phyloP scores from a whole-genome alignment of 768 basidiomycete species.

The Lactifluus hygrophoroides region DNA sequence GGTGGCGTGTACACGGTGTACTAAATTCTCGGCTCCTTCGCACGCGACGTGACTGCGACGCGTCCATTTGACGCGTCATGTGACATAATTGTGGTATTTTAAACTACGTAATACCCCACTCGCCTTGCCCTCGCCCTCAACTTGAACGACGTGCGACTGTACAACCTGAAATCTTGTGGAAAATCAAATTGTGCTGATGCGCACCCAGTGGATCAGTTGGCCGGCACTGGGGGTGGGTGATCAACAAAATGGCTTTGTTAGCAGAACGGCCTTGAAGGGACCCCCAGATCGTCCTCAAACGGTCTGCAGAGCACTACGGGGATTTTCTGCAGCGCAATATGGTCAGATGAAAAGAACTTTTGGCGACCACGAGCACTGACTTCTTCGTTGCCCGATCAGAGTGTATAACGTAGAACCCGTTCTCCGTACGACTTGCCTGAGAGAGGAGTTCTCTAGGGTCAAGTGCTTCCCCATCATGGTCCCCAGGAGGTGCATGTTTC shows the following conservation, averaged over 20 bases:
- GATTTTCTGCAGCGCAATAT: background rate
- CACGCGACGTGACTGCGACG: too few species aligned
- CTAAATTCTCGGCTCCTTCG: too few species aligned
- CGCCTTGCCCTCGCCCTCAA: background rate
- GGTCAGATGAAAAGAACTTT: background rate
- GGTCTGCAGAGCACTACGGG: constrained; percentile 21
- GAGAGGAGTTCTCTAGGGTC: constrained; percentile 40
- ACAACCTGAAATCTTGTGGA: background rate
- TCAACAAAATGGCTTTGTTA: background rate
- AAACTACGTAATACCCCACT: background rate
- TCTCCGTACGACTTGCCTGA: constrained; percentile 40
- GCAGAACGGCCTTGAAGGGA: too few species aligned
- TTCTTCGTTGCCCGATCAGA: constrained; percentile 23
- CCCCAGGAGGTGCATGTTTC: background rate
- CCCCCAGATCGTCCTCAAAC: background rate
- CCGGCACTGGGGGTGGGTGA: background rate
- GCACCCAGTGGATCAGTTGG: background rate
- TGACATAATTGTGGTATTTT: constrained; percentile 5
- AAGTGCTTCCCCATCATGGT: constrained; percentile 22
- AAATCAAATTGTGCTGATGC: too few species aligned
- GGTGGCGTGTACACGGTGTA: too few species aligned
- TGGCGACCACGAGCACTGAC: constrained; percentile 1
- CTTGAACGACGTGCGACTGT: background rate
- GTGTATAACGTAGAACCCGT: constrained; percentile 60
- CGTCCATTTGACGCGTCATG: background rate